Evolutionary conservation across 176 grass and related monocot species (phyloP), one percentile per base, ranked within the genome.

Genomic region (Carex parvula): DNA sequence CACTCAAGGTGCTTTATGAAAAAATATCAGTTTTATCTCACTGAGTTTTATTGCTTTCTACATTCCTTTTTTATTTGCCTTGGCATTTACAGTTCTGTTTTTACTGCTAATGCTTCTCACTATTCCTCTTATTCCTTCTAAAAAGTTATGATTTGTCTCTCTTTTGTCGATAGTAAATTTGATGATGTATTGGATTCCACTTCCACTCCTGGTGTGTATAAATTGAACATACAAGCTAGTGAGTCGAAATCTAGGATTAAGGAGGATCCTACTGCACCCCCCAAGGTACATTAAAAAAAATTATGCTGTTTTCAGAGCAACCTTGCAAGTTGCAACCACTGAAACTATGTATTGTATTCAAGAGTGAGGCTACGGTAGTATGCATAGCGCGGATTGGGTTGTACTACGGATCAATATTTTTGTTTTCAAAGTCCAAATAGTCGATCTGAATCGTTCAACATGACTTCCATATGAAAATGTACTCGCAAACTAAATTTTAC

Each of bases 241-340:
- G 76, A 85, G 58, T 18, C 79, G 78, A 64, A 79, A 46, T 46
- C 82, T 39, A 93, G 84, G 86, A 80, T 88, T 75, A 93, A 88
- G 82, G 91, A 98, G 4, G 95, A 98, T 67, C 87, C 89, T 81
- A 89, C 86, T 80, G 92, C 87, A 69, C 86, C 84, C 24, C 95
- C 92, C 8, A 98, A 93, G 93, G 95, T 97, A 91, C 35, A 63
- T 14, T 5, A 13, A 26, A 50, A 72, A 21, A 35, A 37, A 9
- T 11, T 7, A 7, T 80, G 8, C 1, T 80, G 18, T 22, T 81
- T 50, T 60, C 32, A 50, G 53, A 2, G 53, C 7, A 41, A 37
- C 77, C 26, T 20, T 52, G 5, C 33, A 42, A 26, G 16, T 41
- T 81, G 15, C 79, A 65, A 48, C 14, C 42, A 52, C 70, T 22